phyloP scores from a whole-genome alignment of 768 basidiomycete species.

The Strobilomyces confusus region DNA sequence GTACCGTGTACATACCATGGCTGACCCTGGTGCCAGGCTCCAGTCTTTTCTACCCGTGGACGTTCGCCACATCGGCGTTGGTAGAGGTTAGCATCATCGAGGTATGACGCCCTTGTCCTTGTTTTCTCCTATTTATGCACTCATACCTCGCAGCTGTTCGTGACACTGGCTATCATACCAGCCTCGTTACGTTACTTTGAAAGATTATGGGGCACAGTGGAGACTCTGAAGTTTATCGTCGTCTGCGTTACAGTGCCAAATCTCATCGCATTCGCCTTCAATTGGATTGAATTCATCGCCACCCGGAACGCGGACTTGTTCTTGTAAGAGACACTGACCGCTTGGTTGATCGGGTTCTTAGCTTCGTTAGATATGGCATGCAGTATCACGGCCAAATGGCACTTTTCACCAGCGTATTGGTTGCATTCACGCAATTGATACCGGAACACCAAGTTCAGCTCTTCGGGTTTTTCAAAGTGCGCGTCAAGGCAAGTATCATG shows the following conservation, averaged over 20 bases:
- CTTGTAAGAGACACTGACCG: slow-evolving; percentile 51
- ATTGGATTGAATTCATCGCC: slow-evolving; percentile 79
- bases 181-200: slow-evolving; percentile 88
- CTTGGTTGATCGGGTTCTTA: slow-evolving; percentile 9
- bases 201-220: slow-evolving; percentile 87
- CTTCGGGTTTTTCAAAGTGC: slow-evolving; percentile 74
- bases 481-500: slow-evolving; percentile 72
- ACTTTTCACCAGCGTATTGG: slow-evolving; percentile 81
- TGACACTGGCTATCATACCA: slow-evolving; percentile 74
- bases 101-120: slow-evolving; percentile 43
- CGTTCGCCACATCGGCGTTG: slow-evolving; percentile 81
- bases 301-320: slow-evolving; percentile 70
- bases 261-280: slow-evolving; percentile 82
- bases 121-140: background rate
- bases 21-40: slow-evolving; percentile 79
- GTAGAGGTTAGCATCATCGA: slow-evolving; percentile 83
- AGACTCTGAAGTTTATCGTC: slow-evolving; percentile 81
- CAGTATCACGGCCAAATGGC: slow-evolving; percentile 92
- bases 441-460: slow-evolving; percentile 98
- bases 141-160: slow-evolving; percentile 53
- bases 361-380: slow-evolving; percentile 68
- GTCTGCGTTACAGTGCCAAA: slow-evolving; percentile 80
- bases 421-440: slow-evolving; percentile 96
- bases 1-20: slow-evolving; percentile 50
- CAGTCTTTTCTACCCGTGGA: slow-evolving; percentile 88